Conservation (phyloP, 2,329 filamentous ascomycete genomes). For the Aspergillus brasiliensis region DNA sequence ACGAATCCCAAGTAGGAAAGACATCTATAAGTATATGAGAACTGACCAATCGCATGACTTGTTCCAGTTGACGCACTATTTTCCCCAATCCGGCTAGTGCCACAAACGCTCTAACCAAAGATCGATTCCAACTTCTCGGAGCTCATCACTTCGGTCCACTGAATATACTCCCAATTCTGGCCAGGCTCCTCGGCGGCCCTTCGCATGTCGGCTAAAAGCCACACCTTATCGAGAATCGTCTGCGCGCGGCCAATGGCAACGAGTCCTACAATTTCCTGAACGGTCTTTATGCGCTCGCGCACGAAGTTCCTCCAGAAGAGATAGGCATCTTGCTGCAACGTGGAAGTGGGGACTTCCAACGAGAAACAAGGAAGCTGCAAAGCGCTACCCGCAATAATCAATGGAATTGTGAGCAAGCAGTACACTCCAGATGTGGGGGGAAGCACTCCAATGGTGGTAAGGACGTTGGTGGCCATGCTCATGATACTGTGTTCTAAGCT, state of each 20-base stretch:
- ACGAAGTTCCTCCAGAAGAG: constrained; percentile 1
- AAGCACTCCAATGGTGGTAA: constrained; percentile 2
- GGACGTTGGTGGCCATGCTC: background rate
- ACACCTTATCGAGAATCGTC: constrained; percentile 13
- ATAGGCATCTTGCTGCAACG: background rate
- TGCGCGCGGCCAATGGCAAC: background rate
- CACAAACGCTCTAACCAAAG: background rate
- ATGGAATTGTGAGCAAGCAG: constrained; percentile 4
- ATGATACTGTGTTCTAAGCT: background rate
- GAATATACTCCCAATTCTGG: background rate
- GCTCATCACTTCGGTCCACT: constrained; percentile 6
- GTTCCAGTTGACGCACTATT: background rate
- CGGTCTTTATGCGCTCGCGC: background rate
- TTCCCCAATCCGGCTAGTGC: constrained; percentile 1
- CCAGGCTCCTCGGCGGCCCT: background rate
- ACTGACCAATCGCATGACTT: background rate
- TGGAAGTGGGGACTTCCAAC: background rate
- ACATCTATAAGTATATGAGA: background rate
- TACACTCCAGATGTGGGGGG: constrained; percentile 2
- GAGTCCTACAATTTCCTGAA: background rate
- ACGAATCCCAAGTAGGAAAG: background rate
- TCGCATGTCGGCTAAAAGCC: background rate
- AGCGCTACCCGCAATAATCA: constrained; percentile 9
- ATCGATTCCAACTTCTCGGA: constrained; percentile 4
- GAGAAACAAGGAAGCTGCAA: background rate